Evolutionary conservation across 345 rosid genomes (phyloP).

Genomic region (Syzygium aqueum): DNA sequence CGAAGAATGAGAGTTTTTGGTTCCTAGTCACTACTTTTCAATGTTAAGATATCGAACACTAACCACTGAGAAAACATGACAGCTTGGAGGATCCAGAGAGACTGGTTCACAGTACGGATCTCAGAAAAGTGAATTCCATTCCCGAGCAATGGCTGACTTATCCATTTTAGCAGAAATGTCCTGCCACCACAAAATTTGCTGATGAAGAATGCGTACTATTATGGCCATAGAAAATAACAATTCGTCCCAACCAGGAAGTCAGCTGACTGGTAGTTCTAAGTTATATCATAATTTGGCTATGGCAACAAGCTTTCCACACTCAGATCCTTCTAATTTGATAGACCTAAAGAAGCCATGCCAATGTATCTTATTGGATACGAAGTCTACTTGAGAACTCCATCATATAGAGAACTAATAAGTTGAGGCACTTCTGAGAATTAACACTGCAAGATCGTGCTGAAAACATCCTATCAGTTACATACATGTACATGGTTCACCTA

Average conservation of each 20-base stretch:
- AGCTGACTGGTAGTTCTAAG: neutral
- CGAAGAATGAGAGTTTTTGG: neutral
- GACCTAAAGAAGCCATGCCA: neutral
- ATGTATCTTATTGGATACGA: neutral
- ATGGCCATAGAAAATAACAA: neutral
- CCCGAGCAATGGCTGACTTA: no score
- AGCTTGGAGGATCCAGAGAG: neutral
- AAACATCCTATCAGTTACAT: neutral
- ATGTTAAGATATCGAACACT: rapidly evolving
- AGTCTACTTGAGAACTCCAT: neutral
- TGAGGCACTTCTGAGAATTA: neutral
- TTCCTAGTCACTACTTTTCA: neutral
- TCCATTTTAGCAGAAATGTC: neutral
- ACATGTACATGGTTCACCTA: no score
- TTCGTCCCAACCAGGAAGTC: neutral
- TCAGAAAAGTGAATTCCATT: neutral
- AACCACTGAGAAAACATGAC: neutral
- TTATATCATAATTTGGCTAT: neutral
- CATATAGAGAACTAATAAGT: neutral
- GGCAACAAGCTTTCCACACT: neutral
- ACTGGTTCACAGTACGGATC: neutral
- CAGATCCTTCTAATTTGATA: neutral
- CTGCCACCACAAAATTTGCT: neutral
- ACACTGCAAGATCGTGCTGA: neutral
- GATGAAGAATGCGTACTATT: neutral